Base-by-base conservation (phyloP, 2,329 filamentous ascomycete species). In the Sarocladiaceae sp. region DNA sequence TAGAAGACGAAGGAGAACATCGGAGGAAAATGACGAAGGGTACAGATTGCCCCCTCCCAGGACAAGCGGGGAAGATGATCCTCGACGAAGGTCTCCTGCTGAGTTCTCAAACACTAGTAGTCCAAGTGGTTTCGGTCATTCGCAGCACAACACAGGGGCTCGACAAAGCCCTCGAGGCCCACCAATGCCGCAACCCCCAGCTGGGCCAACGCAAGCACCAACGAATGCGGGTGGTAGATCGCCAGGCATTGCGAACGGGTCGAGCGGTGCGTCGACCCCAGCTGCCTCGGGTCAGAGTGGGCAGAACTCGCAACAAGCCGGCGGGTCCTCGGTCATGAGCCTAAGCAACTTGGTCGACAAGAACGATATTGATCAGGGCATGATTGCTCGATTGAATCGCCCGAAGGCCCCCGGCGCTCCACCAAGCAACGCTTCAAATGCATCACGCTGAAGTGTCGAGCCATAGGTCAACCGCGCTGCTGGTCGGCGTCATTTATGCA, bases 291-390 rank as follows among this genome's bases (percentile, higher is more conserved):
- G 7, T 11, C 40, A 40, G 17, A 15, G 26, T 22, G 26, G 35
- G 7, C 35, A 35, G 22, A 23, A 17, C 29, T 31, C 49, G 4
- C 36, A 35, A 23, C 49, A 44, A 37, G 29, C 15, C 7, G 49
- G 49, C 3, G 47, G 46, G 15, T 51, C 61, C 11, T 78, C 75
- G n/a, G 71, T 77, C 20, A 80, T 80, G 77, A 80, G 75, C 58
- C 59, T 79, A 36, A 75, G 72, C 60, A 77, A 76, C 53, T 64
- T 78, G 55, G 73, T 79, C 60, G 77, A 75, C 25, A 72, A 71
- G 58, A 75, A 70, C 57, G 78, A 81, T 53, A 80, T 82, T 53
- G 79, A 82, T 58, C 71, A 72, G 57, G 73, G 67, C 54, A 82
- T 82, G 79, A 68, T 82, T 52, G 72, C 73, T 35, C 72, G 76